Evolutionary conservation across 2,329 filamentous ascomycete genomes (phyloP), one percentile per base, ranked within the genome.

Genomic region (Hypoxylon sp.): DNA sequence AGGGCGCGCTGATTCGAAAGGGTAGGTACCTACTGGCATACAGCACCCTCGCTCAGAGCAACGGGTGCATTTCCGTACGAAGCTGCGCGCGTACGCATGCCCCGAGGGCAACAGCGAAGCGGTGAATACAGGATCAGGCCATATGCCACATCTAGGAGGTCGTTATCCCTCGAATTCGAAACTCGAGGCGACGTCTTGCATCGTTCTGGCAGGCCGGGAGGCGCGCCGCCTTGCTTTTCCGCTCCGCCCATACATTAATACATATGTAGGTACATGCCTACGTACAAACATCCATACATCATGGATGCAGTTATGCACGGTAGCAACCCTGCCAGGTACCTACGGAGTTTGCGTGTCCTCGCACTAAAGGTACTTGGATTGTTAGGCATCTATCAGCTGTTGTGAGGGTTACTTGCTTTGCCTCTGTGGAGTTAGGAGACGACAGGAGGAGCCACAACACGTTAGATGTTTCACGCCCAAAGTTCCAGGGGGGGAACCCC

Each of bases 361-460:
- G 50, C 52, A 52, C 11, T 37, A 37, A 42, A 61, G 17, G 13
- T n/a, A 44, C 39, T 44, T 24, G 44, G 19, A 21, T 37, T 50
- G 21, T 67, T 67, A 67, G 60, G 64, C 56, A 67, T 67, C 60
- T 60, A 65, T 69, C 52, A 63, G 47, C 46, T 15, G 47, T 59
- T 17, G 55, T 53, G 42, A 39, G 61, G 32, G 42, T 44, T 29
- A n/a, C 35, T 47, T 44, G 52, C 42, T 42, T 44, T 35, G 6
- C 62, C 57, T 58, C 17, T 51, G 35, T 62, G 53, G 62, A 67
- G 63, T 59, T 52, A 64, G 55, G 47, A 46, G 51, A 48, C 54
- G n/a, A 46, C 39, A 54, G 54, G 58, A 58, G 67, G 56, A 71
- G 69, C 69, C 67, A 71, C 69, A 71, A 65, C 62, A 70, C 65